A percentile compares a stretch with the other conserved stretches of the same genome.
Conservation (phyloP, 2,329 filamentous ascomycete genomes). For the Xylariaceae sp. region DNA sequence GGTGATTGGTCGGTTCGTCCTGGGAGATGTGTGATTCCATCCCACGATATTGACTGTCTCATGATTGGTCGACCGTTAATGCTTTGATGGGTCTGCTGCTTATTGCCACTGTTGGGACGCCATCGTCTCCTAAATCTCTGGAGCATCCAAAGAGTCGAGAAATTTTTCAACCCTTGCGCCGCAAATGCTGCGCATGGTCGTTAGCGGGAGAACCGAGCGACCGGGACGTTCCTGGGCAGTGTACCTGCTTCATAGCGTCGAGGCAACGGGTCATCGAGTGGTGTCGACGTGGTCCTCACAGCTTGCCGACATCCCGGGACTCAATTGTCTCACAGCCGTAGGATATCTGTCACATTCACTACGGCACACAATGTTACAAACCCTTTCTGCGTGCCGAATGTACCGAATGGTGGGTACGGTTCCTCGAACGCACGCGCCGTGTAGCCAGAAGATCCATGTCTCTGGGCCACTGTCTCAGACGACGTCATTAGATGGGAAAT, state of each 20-base stretch:
- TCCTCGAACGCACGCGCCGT: background rate
- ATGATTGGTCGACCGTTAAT: background rate
- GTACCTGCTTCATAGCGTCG: background rate
- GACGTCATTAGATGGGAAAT: background rate
- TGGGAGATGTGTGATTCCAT: background rate
- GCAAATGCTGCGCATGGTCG: background rate
- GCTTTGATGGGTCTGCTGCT: background rate
- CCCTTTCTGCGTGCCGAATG: too few species aligned
- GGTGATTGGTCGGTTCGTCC: background rate
- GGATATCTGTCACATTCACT: too few species aligned
- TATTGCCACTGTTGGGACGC: background rate
- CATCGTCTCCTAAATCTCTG: background rate
- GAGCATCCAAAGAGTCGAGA: background rate
- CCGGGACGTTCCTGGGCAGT: background rate
- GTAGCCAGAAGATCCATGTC: background rate
- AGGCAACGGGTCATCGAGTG: background rate
- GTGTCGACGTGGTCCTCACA: too few species aligned
- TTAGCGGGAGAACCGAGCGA: background rate
- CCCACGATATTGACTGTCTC: background rate
- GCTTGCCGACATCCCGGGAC: too few species aligned
- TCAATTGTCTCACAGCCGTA: too few species aligned
- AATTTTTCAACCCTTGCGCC: background rate
- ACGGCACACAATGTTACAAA: too few species aligned
- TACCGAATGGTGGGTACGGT: too few species aligned
- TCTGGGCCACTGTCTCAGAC: background rate